Evolutionary conservation across 2,329 filamentous ascomycete species (phyloP), one percentile per base, ranked within the genome.

Genomic region (Graphiopsis chlorocephala): DNA sequence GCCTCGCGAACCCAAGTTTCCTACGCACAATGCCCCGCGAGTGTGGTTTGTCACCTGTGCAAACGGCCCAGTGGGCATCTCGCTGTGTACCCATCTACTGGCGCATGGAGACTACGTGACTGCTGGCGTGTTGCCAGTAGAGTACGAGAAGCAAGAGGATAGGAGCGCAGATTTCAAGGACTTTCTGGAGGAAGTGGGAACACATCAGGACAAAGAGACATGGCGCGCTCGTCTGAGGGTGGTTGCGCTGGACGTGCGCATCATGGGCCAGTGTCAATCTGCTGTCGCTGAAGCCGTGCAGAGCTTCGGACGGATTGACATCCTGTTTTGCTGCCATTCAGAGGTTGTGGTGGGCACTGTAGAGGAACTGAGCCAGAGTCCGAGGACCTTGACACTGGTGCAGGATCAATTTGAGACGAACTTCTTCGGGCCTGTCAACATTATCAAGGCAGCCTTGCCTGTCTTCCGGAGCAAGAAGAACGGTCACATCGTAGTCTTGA

Each of bases 361-460:
- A 8, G 95, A 98, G 78, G 95, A 99, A 77, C 82, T 97, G 28
- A 88, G 89, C 0, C 90, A 91, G 31, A 89, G 84, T 26, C 84
- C 85, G 4, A 85, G 88, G 50, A 93, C 92, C 1, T 85, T 89
- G 70, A 92, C 89, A 65, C 85, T 97, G 20, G 89, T 96, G 38
- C 87, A 91, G 67, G 91, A 96, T 73, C 94, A 97, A 76, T 97
- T 98, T 76, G 94, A 98, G 77, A 88, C 88, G 68, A 92, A 96
- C 72, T 98, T 96, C 82, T 98, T 98, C 77, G 92, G 92, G 0
- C 93, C 96, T 65, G 90, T 98, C 76, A 98, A 98, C 78, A 92
- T 96, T 75, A 96, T 98, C 81, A 96, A 95, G 77, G 91, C 93
- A 15, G 84, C 88, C 1, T 83, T 99, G 25, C 93, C 94, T 0